Conservation (phyloP, 164 flowering plant species). For the Umbellularia californica region DNA sequence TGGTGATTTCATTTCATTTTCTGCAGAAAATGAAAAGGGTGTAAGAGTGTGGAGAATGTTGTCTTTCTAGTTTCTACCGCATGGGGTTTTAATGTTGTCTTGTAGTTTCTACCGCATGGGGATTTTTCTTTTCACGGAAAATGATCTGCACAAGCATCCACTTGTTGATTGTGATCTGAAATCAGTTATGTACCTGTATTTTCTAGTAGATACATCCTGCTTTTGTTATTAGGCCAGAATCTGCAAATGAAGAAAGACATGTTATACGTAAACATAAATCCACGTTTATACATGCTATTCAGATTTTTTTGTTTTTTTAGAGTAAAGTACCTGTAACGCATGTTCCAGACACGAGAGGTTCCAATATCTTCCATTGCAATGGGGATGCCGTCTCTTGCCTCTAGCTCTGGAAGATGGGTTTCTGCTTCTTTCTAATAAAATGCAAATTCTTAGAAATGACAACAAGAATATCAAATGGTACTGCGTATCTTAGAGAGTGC, state of each 20-base stretch:
- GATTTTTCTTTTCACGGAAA: too few species aligned
- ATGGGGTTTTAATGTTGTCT: too few species aligned
- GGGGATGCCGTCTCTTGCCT: slow-evolving; percentile 92
- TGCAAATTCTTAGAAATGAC: neutral
- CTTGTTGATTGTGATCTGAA: too few species aligned
- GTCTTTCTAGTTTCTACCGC: too few species aligned
- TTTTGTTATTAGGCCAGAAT: slow-evolving; percentile 99
- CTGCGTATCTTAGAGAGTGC: neutral
- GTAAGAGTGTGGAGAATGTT: too few species aligned
- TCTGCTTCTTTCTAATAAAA: slow-evolving; percentile 85
- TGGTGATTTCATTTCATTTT: too few species aligned
- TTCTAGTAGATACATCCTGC: slow-evolving; percentile 98
- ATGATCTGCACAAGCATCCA: too few species aligned
- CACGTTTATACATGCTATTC: neutral
- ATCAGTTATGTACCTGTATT: slow-evolving; percentile 63
- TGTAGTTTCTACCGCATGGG: too few species aligned
- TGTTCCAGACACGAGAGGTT: slow-evolving; percentile 92
- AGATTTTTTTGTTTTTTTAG: neutral
- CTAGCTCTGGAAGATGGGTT: slow-evolving; percentile 84
- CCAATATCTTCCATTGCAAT: slow-evolving; percentile 96
- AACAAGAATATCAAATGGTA: neutral
- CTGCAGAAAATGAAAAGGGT: too few species aligned
- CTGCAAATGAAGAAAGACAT: slow-evolving; percentile 29
- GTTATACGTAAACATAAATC: too few species aligned
- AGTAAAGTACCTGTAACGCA: slow-evolving; percentile 79